Evolutionary conservation across 257 asterid genomes (phyloP).

Genomic region (Rehmannia glutinosa): DNA sequence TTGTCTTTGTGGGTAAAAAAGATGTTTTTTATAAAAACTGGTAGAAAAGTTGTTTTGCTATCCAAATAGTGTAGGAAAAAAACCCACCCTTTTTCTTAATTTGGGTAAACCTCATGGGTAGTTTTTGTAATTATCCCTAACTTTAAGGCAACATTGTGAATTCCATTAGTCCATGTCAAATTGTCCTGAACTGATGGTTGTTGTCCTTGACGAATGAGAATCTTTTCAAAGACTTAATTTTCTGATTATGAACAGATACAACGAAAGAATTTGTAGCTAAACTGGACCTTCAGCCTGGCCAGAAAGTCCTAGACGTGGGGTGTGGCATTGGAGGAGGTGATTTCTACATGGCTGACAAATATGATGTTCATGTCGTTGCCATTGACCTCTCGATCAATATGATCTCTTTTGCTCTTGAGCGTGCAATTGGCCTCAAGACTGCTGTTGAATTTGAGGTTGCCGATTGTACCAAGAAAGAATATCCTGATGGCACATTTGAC

Average conservation of each 20-base stretch:
- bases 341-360: conserved; percentile 89
- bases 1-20: too few species aligned
- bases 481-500: conserved; percentile 72
- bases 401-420: conserved; percentile 96
- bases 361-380: conserved; percentile 87
- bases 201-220: not conserved
- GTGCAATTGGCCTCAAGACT: conserved; percentile 77
- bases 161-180: not conserved
- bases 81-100: too few species aligned
- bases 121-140: too few species aligned
- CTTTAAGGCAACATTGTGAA: too few species aligned
- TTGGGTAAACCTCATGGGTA: too few species aligned
- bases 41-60: too few species aligned
- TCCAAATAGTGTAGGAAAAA: too few species aligned
- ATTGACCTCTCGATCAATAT: conserved; percentile 90
- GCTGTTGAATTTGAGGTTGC: conserved; percentile 99
- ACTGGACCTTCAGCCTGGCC: conserved; percentile 84
- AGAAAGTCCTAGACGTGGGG: conserved; percentile 93
- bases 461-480: conserved; percentile 87
- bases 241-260: conserved; percentile 59
- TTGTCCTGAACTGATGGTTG: not conserved
- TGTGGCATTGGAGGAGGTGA: conserved; percentile 99
- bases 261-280: conserved; percentile 81
- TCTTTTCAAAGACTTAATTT: not conserved
- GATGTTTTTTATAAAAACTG: too few species aligned